Base-by-base conservation (phyloP, 495 filamentous ascomycete genomes). In the Penicillium waksmanii region DNA sequence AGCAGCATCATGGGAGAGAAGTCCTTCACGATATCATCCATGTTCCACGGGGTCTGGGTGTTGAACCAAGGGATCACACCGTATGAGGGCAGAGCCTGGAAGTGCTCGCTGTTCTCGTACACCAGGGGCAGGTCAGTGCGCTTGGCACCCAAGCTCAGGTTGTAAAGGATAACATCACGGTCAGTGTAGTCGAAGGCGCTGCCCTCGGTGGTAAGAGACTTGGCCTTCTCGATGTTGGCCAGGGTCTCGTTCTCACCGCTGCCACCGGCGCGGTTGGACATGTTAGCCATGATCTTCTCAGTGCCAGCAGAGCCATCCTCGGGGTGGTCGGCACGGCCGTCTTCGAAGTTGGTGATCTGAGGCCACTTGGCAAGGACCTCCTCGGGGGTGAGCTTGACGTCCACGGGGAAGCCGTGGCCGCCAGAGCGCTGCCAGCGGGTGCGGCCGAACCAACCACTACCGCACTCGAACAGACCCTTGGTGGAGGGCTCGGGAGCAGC, bases 1-100 rank as follows among this genome's bases (percentile, higher is more conserved):
- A 98, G 88, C 51, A 98, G 86, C 93, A 98, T 97, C 96, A 97
- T 98, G 62, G 93, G 94, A 5, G 84, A 90, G 84, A 96, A 98
- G 79, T 98, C 91, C 69, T 92, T 91, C 43, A 98, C 87, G 61
- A 98, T 79, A 23, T 96, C 91, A 61, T 87, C 83, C 63, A 94
- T 79, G 78, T 79, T 85, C 82, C 88, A 98, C 53, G 96, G 92
- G 51, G 84, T 80, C 60, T 87, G 80, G 64, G 93, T 87, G 80
- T 89, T 89, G 79, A 98, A 98, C 71, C 86, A 89, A 17, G 95
- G 96, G 70, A 98, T 85, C 53, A 98, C 96, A 74, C 92, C 95
- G 74, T 90, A 98, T 33, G 93, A 96, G 42, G 95, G 95, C 42
- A 98, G 83, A 51, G 88, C 88, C 74, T 96, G 92, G 85, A 98